Conservation (phyloP, 2,329 filamentous ascomycete species). For the Acrodontium crateriforme region DNA sequence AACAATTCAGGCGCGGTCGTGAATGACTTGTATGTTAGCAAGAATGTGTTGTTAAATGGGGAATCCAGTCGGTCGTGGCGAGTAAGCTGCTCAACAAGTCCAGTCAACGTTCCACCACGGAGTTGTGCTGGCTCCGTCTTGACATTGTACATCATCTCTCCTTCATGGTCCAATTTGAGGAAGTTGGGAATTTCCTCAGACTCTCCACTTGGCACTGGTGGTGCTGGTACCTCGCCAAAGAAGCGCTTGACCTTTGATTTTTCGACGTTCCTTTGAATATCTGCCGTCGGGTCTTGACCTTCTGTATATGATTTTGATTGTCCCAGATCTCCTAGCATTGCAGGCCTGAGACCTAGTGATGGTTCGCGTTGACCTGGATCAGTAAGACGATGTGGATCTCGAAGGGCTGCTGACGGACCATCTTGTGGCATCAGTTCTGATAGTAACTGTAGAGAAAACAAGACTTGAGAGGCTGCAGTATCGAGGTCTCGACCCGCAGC, state of each 20-base stretch:
- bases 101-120: slow-evolving; percentile 78
- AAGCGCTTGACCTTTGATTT: slow-evolving; percentile 37
- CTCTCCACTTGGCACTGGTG: slow-evolving; percentile 30
- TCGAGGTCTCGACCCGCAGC: slow-evolving; percentile 68
- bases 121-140: slow-evolving; percentile 65
- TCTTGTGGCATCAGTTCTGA: slow-evolving; percentile 59
- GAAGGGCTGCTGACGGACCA: slow-evolving; percentile 30
- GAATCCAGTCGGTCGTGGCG: slow-evolving; percentile 91
- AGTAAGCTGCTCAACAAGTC: slow-evolving; percentile 86
- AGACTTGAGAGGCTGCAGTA: slow-evolving; percentile 72
- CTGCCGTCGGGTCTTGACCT: slow-evolving; percentile 27
- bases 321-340: slow-evolving; percentile 37
- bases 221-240: slow-evolving; percentile 38
- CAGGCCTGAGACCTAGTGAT: slow-evolving; percentile 5
- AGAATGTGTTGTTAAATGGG: slow-evolving; percentile 93
- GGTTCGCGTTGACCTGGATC: slow-evolving; percentile 18
- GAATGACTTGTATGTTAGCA: slow-evolving; percentile 92
- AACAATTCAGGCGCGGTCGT: slow-evolving; percentile 83
- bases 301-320: slow-evolving; percentile 55
- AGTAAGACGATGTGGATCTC: slow-evolving; percentile 24
- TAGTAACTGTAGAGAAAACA: slow-evolving; percentile 74
- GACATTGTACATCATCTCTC: slow-evolving; percentile 77
- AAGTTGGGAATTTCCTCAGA: slow-evolving; percentile 73
- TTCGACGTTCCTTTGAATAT: slow-evolving; percentile 26
- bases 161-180: slow-evolving; percentile 72